Evolutionary conservation across 139 green algal species (phyloP).

Genomic region (Chlamydomonas eustigma): DNA sequence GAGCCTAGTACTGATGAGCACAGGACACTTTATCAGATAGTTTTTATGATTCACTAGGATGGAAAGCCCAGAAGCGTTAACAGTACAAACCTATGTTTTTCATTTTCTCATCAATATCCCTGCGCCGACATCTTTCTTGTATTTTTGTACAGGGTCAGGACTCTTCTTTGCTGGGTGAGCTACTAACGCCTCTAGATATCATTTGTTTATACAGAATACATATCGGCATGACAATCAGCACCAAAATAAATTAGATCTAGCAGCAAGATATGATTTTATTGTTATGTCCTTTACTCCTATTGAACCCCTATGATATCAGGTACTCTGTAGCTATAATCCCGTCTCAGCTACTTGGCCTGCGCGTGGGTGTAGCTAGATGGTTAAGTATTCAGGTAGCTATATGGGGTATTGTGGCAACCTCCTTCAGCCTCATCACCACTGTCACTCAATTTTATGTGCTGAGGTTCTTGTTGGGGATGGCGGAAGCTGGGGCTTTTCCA

Average conservation of each 20-base stretch:
- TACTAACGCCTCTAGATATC: too few species aligned
- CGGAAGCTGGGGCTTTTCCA: constrained; percentile 71
- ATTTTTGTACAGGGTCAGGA: constrained; percentile 58
- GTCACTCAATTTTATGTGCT: constrained; percentile 58
- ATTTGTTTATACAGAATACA: too few species aligned
- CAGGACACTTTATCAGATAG: neutral
- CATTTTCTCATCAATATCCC: neutral
- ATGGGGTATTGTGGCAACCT: constrained; percentile 63
- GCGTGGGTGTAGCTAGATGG: constrained; percentile 8
- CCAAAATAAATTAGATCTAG: too few species aligned
- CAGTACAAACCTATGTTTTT: neutral
- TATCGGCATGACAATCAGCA: too few species aligned
- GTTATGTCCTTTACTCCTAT: too few species aligned
- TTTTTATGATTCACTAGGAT: neutral
- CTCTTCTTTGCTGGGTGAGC: constrained; percentile 72
- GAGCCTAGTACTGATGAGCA: neutral
- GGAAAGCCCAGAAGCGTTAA: neutral
- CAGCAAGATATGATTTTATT: too few species aligned
- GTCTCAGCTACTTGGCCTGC: constrained; percentile 28
- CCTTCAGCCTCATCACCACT: constrained; percentile 32
- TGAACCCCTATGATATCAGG: too few species aligned
- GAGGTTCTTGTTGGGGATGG: constrained; percentile 62
- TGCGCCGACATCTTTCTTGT: neutral
- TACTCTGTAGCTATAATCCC: constrained; percentile 68
- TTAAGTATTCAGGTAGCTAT: constrained; percentile 25